These are phyloP conservation scores for Mycena polygramma DNA, from an alignment of 768 basidiomycete genomes.

Conservation along the genomic window DNA sequence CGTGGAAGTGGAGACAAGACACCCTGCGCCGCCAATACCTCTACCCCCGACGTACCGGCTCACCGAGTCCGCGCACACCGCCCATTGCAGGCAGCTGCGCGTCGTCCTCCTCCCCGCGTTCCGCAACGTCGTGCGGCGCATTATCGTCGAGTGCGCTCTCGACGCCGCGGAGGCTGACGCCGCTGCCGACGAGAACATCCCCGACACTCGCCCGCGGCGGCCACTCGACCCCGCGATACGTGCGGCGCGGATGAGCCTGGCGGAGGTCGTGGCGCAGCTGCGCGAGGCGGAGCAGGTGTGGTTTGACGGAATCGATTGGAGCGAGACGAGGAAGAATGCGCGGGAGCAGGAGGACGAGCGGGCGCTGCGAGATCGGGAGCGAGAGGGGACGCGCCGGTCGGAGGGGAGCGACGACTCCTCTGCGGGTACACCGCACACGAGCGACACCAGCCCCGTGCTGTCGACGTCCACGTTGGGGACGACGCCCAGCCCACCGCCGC, in stretches of 20 bases:
- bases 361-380: too few species aligned
- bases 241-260: conserved; percentile 67
- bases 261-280: conserved; percentile 71
- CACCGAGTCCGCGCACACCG: conserved; percentile 72
- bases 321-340: conserved; percentile 60
- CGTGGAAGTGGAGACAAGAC: neutral
- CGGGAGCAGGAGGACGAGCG: too few species aligned
- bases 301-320: conserved; percentile 75
- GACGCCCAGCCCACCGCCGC: conserved; percentile 82
- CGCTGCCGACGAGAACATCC: conserved; percentile 45
- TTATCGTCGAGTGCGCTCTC: conserved; percentile 74
- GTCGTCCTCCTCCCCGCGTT: conserved; percentile 74
- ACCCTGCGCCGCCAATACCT: conserved; percentile 60
- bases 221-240: conserved; percentile 65
- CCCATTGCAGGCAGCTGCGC: conserved; percentile 70
- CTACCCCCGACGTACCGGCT: conserved; percentile 54
- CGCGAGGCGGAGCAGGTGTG: conserved; percentile 74
- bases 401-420: conserved; percentile 63
- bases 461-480: conserved; percentile 82
- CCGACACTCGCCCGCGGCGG: neutral
- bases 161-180: conserved; percentile 47
- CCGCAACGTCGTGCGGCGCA: conserved; percentile 74
- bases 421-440: conserved; percentile 59
- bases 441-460: conserved; percentile 77
- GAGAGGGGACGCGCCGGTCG: conserved; percentile 14